phyloP scores from a whole-genome alignment of 768 basidiomycete species.

The Coprinopsis marcescibilis region DNA sequence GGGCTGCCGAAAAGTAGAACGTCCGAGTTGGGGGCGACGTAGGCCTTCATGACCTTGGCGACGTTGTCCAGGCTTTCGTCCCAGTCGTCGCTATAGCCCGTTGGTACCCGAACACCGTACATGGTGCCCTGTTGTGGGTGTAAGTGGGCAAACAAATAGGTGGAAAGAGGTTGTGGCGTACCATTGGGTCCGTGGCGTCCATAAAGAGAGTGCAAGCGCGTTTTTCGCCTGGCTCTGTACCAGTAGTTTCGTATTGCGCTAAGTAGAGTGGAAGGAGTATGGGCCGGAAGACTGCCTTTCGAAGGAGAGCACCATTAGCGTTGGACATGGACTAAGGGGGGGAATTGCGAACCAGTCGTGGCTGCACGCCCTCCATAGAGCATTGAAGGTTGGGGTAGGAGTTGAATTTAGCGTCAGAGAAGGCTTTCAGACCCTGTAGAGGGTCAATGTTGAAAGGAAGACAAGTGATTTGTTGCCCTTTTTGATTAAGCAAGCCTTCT shows the following conservation, averaged over 20 bases:
- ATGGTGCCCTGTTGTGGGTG: constrained; percentile 5
- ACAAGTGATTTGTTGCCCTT: constrained; percentile 45
- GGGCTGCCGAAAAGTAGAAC: constrained; percentile 7
- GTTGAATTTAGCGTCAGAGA: constrained; percentile 30
- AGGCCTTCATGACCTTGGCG: not conserved
- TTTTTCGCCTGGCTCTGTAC: not conserved
- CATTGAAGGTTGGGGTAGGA: constrained; percentile 35
- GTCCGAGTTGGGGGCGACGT: not conserved
- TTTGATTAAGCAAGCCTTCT: constrained; percentile 38
- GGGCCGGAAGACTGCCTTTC: constrained; percentile 48
- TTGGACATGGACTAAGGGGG: constrained; percentile 6
- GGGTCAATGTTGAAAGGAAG: constrained; percentile 54
- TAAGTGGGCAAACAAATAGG: not conserved
- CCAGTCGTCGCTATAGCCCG: not conserved
- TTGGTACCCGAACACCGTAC: constrained; percentile 2
- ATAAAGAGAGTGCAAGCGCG: constrained; percentile 9
- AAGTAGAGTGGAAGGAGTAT: constrained; percentile 62
- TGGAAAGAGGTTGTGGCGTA: constrained; percentile 7
- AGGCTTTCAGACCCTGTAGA: constrained; percentile 38
- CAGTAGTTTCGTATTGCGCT: constrained; percentile 36
- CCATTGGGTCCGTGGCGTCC: constrained; percentile 10
- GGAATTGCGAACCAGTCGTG: constrained; percentile 36
- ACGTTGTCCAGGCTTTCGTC: not conserved
- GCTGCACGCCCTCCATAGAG: constrained; percentile 37
- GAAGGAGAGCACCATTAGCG: not conserved